Evolutionary conservation across 108 stramenopile species (phyloP), one percentile per base, ranked within the genome.

Genomic region (Nitzschia sp.): DNA sequence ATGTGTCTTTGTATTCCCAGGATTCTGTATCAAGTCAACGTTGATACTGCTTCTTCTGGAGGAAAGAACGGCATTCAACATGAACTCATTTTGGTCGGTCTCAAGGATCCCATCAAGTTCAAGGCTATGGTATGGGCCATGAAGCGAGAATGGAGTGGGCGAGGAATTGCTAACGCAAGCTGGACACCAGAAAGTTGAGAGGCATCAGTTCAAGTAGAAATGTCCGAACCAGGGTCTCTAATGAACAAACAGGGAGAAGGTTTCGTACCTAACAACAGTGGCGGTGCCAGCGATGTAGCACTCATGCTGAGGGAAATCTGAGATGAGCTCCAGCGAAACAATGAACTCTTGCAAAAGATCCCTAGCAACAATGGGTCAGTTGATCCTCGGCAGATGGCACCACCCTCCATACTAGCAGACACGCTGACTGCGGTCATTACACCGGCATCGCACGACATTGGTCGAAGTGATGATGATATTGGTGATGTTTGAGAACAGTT

Each of bases 81-180:
- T 47, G 78, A 79, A 70, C 63, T 79, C 13, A 35, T 27, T 0
- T 33, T 79, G 19, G 48, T 66, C 46, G 78, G 78, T 6, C 49
- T 79, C 36, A 74, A 60, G 30, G 68, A 74, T 42, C 68, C 78
- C 9, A 46, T 57, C 28, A 6, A 34, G 27, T 79, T 79, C 61
- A 79, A 79, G 54, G 64, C 62, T 46, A 30, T 55, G 21, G 78
- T 79, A 35, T 79, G 78, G 78, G 46, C 55, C 68, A 79, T 79
- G 78, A 79, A 79, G 64, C 64, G 78, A 3, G 75, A 24, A 5
- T 18, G n/a, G 3, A n/a, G 32, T 15, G 63, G 31, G 24, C 1
- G 1, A 15, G 58, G 6, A 8, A 30, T 42, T 42, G 38, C 11
- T 42, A 42, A 15, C 38, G 38, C 11, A 11, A 15, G 38, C 38